These are phyloP conservation scores for Lasiodiplodia citricola DNA, from an alignment of 2,329 filamentous ascomycete species.

Conservation along the genomic window DNA sequence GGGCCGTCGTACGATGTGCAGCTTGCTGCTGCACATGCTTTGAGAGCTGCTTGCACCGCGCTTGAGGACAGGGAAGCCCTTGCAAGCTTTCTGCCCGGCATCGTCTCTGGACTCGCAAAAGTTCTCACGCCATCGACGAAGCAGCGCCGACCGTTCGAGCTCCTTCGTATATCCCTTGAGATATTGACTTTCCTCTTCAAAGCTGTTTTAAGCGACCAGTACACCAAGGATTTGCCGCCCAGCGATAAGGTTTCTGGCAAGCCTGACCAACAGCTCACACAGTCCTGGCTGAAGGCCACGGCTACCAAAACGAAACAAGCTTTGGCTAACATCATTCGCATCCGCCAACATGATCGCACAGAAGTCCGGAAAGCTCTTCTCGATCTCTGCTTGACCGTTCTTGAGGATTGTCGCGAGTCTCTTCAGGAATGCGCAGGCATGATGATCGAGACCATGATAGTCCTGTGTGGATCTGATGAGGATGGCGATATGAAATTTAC, in stretches of 20 bases:
- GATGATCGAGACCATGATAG: conserved; percentile 80
- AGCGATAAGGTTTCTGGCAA: conserved; percentile 32
- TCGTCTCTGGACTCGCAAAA: conserved; percentile 80
- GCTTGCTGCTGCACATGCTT: conserved; percentile 68
- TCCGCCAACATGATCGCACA: conserved; percentile 71
- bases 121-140: conserved; percentile 72
- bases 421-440: conserved; percentile 72
- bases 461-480: conserved; percentile 60
- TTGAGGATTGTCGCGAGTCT: conserved; percentile 79
- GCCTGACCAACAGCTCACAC: conserved; percentile 48
- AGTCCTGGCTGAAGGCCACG: conserved; percentile 80
- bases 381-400: conserved; percentile 72
- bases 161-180: conserved; percentile 68
- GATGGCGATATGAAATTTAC: conserved; percentile 49
- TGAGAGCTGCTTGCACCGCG: conserved; percentile 66
- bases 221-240: conserved; percentile 37
- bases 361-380: conserved; percentile 73
- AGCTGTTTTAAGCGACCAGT: conserved; percentile 54
- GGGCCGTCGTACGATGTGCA: conserved; percentile 72
- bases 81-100: conserved; percentile 85
- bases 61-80: conserved; percentile 76
- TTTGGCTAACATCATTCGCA: conserved; percentile 74
- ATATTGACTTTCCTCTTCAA: conserved; percentile 58
- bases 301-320: conserved; percentile 81
- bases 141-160: conserved; percentile 63